Evolutionary conservation across 106 monocot genomes (phyloP).

Genomic region (Phalaenopsis equestris): DNA sequence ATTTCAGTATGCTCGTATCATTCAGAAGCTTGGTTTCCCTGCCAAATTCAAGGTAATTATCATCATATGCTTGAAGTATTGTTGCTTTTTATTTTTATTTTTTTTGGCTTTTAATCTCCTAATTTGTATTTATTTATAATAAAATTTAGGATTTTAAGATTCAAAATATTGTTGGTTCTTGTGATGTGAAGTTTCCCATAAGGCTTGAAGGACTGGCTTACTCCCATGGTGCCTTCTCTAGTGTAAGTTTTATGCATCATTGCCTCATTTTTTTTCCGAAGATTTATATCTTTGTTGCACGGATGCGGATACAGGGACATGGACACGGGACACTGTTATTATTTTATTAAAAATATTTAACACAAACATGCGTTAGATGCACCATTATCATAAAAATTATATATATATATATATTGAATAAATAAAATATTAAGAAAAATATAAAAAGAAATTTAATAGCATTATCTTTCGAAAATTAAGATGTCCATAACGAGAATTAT

Average conservation of each 20-base stretch:
- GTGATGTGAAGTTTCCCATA: slow-evolving; percentile 85
- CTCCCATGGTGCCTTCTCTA: slow-evolving; percentile 76
- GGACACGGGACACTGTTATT: too few relatives aligned
- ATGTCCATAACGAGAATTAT: too few relatives aligned
- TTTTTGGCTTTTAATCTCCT: background rate
- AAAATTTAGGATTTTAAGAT: slow-evolving; percentile 79
- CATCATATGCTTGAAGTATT: background rate
- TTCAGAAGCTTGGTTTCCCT: slow-evolving; percentile 78
- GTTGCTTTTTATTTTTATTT: background rate
- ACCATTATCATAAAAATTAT: too few relatives aligned
- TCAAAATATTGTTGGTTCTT: slow-evolving; percentile 91
- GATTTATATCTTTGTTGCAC: too few relatives aligned
- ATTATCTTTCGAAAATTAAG: too few relatives aligned
- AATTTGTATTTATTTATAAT: slow-evolving; percentile 10
- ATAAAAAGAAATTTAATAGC: too few relatives aligned
- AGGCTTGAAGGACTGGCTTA: slow-evolving; percentile 64
- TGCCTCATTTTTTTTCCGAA: too few relatives aligned
- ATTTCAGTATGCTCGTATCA: slow-evolving; percentile 62
- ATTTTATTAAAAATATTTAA: too few relatives aligned
- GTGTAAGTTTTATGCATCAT: slow-evolving; percentile 28
- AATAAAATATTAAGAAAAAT: too few relatives aligned
- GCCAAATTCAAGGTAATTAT: slow-evolving; percentile 54
- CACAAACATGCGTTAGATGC: too few relatives aligned
- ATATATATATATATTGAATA: too few relatives aligned
- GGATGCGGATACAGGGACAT: too few relatives aligned